Conservation (phyloP, 345 rosid species). For the Dimocarpus longan region DNA sequence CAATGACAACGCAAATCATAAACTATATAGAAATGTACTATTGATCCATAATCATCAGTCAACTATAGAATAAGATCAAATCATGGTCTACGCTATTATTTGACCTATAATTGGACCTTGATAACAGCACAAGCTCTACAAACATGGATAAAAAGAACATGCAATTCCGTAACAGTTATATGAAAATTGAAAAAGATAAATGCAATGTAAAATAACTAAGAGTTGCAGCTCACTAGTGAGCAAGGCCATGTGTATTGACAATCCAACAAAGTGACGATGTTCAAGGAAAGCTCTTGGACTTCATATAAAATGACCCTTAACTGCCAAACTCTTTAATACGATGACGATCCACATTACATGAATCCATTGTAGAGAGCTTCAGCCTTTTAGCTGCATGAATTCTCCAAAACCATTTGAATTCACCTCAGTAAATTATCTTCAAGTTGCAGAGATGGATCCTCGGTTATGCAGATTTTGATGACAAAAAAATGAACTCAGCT, state of each 20-base stretch:
- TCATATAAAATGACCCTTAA: not conserved
- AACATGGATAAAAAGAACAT: constrained; percentile 11
- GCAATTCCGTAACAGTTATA: not conserved
- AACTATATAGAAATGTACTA: not conserved
- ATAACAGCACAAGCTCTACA: constrained; percentile 18
- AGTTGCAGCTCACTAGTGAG: not conserved
- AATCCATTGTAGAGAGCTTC: not conserved
- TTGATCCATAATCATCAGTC: constrained; percentile 9
- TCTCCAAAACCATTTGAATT: not conserved
- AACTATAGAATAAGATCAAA: not conserved
- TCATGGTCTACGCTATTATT: constrained; percentile 15
- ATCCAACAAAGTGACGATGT: not conserved
- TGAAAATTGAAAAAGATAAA: not conserved
- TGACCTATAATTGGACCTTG: constrained; percentile 12
- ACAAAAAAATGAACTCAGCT: constrained; percentile 3
- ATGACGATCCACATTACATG: not conserved
- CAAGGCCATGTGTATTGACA: constrained; percentile 10
- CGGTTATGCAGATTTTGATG: not conserved
- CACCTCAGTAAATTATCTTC: not conserved
- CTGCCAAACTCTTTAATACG: not conserved
- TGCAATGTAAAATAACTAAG: not conserved
- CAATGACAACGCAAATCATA: not conserved
- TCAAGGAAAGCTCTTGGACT: not conserved
- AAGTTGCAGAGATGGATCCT: not conserved
- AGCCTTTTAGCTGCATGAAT: not conserved